Base-by-base conservation (phyloP, 257 asterid genomes). In the Ocimum tenuiflorum region DNA sequence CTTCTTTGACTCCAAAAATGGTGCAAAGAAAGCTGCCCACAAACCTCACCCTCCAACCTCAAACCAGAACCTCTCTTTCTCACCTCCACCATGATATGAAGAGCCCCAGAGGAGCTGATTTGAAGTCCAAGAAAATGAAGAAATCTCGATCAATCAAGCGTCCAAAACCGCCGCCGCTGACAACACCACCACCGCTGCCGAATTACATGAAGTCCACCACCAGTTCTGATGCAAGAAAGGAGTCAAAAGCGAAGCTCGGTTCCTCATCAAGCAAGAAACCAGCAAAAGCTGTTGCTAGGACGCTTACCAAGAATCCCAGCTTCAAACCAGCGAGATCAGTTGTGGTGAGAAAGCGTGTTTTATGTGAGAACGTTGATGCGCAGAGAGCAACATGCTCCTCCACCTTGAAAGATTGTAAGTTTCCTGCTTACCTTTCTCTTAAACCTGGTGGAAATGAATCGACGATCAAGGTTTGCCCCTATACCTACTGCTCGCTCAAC, bases 121-220 rank as follows among this genome's bases (percentile, higher is more conserved):
- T 83, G 75, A 87, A 74, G 83, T 64, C 65, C 63, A 86, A 79
- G 84, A 89, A 75, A 35, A 88, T 88, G 94, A 90, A 82, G 85
- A 90, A 85, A 78, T 82, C 96, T 10, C 89, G 83, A 13, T 69
- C 86, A 6, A 31, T 53, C 52, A 84, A 75, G 76, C 82, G 50
- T 43, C 63, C 56, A 29, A 76, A 76, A 46, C 83, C 50, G 61
- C 73, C 49, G 72, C 49, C 57, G 15, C 80, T 83, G 8, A 72
- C 80, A 2, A 67, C 54, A 62, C 73, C 49, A 70, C 54, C 58
- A 41, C 19, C 46, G 24, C 60, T 6, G 22, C 96, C 96, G 13
- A 91, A 87, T 59, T 89, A 91, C 80, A 91, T 91, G 98, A 89
- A 84, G 82, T 63, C 95, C 71, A 91, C 98, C 47, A 75, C 86